Evolutionary conservation across 1,284 basidiomycete species (phyloP).

Genomic region (Irpex sp.): DNA sequence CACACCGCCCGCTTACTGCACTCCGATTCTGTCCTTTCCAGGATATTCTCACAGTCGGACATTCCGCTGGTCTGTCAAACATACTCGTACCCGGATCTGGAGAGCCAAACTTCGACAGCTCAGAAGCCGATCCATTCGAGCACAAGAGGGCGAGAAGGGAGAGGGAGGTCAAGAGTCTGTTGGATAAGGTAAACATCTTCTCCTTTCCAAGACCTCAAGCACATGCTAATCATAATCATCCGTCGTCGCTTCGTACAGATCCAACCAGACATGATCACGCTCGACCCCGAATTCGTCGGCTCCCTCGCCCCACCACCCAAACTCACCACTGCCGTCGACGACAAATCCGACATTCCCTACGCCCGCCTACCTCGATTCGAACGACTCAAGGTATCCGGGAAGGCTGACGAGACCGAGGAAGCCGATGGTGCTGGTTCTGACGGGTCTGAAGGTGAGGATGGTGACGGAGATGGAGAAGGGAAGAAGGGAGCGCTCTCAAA

Average conservation of each 20-base stretch:
- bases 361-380: constrained; percentile 73
- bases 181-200: constrained; percentile 93
- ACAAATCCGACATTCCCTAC: constrained; percentile 56
- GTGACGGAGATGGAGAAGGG: not conserved
- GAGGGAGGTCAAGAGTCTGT: constrained; percentile 84
- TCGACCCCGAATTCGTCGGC: constrained; percentile 85
- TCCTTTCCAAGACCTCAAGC: too few relatives aligned
- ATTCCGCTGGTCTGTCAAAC: constrained; percentile 73
- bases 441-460: constrained; percentile 30
- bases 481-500: constrained; percentile 21
- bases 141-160: constrained; percentile 80
- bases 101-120: constrained; percentile 92
- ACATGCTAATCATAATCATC: not conserved
- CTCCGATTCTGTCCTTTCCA: constrained; percentile 89
- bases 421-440: constrained; percentile 31
- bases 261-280: constrained; percentile 89
- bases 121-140: constrained; percentile 95
- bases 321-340: constrained; percentile 52
- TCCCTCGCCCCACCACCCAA: constrained; percentile 62
- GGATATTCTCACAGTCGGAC: constrained; percentile 83
- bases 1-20: constrained; percentile 64
- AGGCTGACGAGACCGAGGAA: constrained; percentile 60
- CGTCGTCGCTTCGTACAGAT: constrained; percentile 46
- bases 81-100: constrained; percentile 90
- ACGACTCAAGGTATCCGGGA: constrained; percentile 65